These are phyloP conservation scores for Starmerella floricola DNA, from an alignment of 805 yeast species.

Conservation along the genomic window DNA sequence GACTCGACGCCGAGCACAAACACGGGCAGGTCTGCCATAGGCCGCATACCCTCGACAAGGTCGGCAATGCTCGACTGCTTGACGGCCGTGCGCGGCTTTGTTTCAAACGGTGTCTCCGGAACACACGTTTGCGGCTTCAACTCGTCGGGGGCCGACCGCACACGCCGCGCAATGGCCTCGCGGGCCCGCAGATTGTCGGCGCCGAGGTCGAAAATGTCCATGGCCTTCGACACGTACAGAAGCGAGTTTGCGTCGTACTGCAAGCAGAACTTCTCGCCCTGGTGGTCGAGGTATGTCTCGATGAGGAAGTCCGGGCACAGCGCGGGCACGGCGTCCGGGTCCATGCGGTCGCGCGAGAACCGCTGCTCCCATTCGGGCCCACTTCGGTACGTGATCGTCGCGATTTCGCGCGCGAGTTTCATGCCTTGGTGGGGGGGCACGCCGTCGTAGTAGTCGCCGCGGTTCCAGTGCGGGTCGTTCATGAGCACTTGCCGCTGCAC, in stretches of 20 bases:
- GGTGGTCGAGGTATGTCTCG: conserved; percentile 87
- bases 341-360: conserved; percentile 79
- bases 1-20: conserved; percentile 86
- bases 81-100: conserved; percentile 35
- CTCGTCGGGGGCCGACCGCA: background rate
- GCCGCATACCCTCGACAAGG: conserved; percentile 50
- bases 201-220: conserved; percentile 86
- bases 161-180: background rate
- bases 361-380: conserved; percentile 97
- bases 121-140: conserved; percentile 2
- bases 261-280: conserved; percentile 84
- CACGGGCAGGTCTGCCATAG: conserved; percentile 50
- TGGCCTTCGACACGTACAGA: conserved; percentile 78
- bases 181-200: conserved; percentile 12
- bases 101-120: conserved; percentile 42
- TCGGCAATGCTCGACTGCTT: conserved; percentile 37
- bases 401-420: conserved; percentile 88
- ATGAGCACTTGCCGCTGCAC: conserved; percentile 85
- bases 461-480: conserved; percentile 91
- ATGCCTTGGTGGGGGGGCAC: conserved; percentile 90
- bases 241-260: conserved; percentile 87
- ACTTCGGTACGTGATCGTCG: conserved; percentile 84
- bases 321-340: conserved; percentile 68
- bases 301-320: conserved; percentile 86
- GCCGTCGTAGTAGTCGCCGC: conserved; percentile 69